Evolutionary conservation across 768 basidiomycete species (phyloP).

Genomic region (Daedalea quercina): DNA sequence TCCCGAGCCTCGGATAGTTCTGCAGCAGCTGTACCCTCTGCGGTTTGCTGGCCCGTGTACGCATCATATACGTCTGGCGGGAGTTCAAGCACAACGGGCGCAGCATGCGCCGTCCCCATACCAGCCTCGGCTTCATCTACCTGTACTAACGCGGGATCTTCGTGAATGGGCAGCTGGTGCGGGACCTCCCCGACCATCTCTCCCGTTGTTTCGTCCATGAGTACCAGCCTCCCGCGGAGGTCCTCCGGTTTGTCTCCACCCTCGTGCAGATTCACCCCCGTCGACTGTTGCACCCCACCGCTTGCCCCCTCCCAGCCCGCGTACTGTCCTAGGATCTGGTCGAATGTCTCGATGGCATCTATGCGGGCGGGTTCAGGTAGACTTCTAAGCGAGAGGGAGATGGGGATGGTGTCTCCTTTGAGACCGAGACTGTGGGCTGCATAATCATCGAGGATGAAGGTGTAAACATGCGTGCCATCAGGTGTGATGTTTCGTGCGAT

Average conservation of each 20-base stretch:
- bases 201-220: constrained; percentile 67
- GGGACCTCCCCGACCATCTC: constrained; percentile 68
- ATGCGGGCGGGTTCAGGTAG: constrained; percentile 27
- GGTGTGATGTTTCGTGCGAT: constrained; percentile 34
- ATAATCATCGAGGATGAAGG: constrained; percentile 31
- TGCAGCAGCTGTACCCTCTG: constrained; percentile 8
- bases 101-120: constrained; percentile 31
- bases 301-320: constrained; percentile 33
- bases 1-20: constrained; percentile 31
- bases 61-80: constrained; percentile 37
- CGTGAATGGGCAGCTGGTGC: constrained; percentile 44
- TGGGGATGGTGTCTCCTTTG: constrained; percentile 15
- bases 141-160: constrained; percentile 44
- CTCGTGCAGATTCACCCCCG: neutral
- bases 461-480: constrained; percentile 35
- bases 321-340: constrained; percentile 63
- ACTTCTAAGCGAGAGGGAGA: constrained; percentile 4
- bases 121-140: constrained; percentile 29
- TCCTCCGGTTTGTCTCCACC: constrained; percentile 3
- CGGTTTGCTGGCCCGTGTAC: constrained; percentile 10
- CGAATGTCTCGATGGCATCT: constrained; percentile 59
- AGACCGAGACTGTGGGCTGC: constrained; percentile 12
- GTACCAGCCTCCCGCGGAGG: constrained; percentile 51
- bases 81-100: constrained; percentile 70
- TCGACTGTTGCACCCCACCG: neutral